Evolutionary conservation across 495 filamentous ascomycete genomes (phyloP), one percentile per base, ranked within the genome.

Genomic region (Lophiostoma macrostomum): DNA sequence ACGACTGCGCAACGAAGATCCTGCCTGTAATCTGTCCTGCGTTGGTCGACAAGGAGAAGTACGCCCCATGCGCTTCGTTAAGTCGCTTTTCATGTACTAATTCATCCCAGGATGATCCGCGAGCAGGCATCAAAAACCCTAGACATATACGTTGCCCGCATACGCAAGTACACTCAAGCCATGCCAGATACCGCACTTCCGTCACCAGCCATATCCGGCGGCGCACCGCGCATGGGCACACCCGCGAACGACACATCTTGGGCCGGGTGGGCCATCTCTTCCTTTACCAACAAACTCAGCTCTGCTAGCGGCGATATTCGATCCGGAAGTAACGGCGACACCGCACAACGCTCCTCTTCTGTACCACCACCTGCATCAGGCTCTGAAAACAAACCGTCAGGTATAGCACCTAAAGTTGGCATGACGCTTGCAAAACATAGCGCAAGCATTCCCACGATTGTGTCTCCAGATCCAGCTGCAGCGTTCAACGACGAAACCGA

Each of bases 211-310:
- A 53, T 68, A 10, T 35, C 67, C 25, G 29, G 68, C 1, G 60
- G 29, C 25, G 41, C 61, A 19, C 82, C 87, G 3, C 80, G 87
- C 18, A 91, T 94, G 73, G 85, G 83, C 50, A 93, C 87, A 1
- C 77, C 81, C 4, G 83, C 86, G 10, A 81, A 75, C 46, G 81
- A 85, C 49, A 80, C 82, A 12, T 80, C 83, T 20, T 96, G 91
- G 94, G 82, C 91, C 4, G 93, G 94, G 34, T 98, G 93, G 93
- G 93, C 93, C 0, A 95, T 98, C 37, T 96, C 93, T 1, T 95
- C 88, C n/a, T 96, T 98, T 69, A 96, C 93, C 4, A 96, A 96
- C 69, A 96, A 94, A 63, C 65, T 98, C 23, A 80, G 86, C 11
- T 69, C 88, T 2, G 88, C 89, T 2, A 84, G 82, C 23, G 93